These are phyloP conservation scores for Flagelloscypha sp. DNA, from an alignment of 768 basidiomycete genomes.

Conservation along the genomic window DNA sequence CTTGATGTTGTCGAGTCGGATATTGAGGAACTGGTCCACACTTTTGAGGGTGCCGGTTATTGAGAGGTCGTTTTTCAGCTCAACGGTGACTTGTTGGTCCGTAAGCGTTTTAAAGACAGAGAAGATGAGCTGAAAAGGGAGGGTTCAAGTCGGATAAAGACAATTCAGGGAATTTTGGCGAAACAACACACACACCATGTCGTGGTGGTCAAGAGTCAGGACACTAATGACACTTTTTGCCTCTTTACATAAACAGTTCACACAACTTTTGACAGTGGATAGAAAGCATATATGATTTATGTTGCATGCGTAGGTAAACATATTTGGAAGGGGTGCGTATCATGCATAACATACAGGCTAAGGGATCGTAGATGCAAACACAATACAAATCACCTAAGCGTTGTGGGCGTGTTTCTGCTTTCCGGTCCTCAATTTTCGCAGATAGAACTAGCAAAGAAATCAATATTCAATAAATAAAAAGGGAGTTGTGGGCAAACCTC, in stretches of 20 bases:
- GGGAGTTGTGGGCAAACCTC: slow-evolving; percentile 50
- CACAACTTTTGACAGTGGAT: no score
- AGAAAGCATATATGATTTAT: no score
- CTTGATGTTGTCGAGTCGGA: slow-evolving; percentile 88
- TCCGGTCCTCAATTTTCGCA: slow-evolving; percentile 85
- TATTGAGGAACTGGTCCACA: slow-evolving; percentile 98
- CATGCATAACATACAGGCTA: slow-evolving; percentile 1
- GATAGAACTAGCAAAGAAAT: slow-evolving; percentile 65
- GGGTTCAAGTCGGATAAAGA: slow-evolving; percentile 1
- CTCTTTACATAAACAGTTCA: no score
- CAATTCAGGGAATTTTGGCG: slow-evolving; percentile 6
- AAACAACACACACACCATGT: no score
- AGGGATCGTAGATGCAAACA: no score
- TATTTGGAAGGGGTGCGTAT: slow-evolving; percentile 1
- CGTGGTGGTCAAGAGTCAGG: no score
- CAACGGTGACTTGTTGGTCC: slow-evolving; percentile 93
- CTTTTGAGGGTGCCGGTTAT: slow-evolving; percentile 95
- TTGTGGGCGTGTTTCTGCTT: slow-evolving; percentile 89
- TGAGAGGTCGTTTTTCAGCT: slow-evolving; percentile 97
- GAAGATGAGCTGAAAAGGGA: slow-evolving; percentile 65
- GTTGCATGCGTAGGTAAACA: no score
- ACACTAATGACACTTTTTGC: no score
- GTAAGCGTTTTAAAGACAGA: slow-evolving; percentile 99
- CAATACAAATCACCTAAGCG: slow-evolving; percentile 22
- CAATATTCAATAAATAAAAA: slow-evolving; percentile 10